Base-by-base conservation (phyloP, 164 flowering plant genomes). In the Akebia trifoliata region DNA sequence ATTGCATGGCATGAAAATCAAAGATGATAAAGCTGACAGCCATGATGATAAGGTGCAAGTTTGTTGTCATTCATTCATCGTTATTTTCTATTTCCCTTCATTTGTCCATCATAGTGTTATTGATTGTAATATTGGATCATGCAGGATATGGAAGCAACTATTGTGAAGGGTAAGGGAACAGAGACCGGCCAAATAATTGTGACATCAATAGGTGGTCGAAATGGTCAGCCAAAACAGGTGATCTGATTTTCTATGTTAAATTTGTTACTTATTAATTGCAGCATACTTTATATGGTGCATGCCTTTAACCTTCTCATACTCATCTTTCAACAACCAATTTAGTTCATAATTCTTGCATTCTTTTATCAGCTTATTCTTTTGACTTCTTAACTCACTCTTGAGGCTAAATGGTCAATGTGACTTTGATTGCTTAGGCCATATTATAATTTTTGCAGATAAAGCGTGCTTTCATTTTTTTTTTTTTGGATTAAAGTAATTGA, bases 211-310 rank as follows among this genome's bases (percentile, higher is more conserved):
- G 89, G 85, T 57, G 95, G 94, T 66, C 76, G 69, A 62, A 76
- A 86, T 74, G 97, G 91, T 52, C 82, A 82, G 56, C 86, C 81
- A 25, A 85, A 84, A 44, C 89, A 85, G 97, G 97, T 90, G 20
- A 66, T 29, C 57, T 56, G 2, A 21, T 36, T 55, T 28, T 22
- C 26, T 11, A 39, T 8, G 14, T 59, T n/a, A n/a, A n/a, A n/a
- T n/a, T n/a, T n/a, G n/a, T n/a, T n/a, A n/a, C n/a, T n/a, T n/a
- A n/a, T n/a, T n/a, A n/a, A n/a, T n/a, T n/a, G n/a, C n/a, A n/a
- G n/a, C n/a, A n/a, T n/a, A n/a, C n/a, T n/a, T n/a, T n/a, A n/a
- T n/a, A n/a, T n/a, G n/a, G n/a, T n/a, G n/a, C n/a, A n/a, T n/a
- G n/a, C n/a, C n/a, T n/a, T n/a, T n/a, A n/a, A n/a, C n/a, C n/a